phyloP scores from a whole-genome alignment of 2,329 filamentous ascomycete genomes.

The Diaporthe batatas region DNA sequence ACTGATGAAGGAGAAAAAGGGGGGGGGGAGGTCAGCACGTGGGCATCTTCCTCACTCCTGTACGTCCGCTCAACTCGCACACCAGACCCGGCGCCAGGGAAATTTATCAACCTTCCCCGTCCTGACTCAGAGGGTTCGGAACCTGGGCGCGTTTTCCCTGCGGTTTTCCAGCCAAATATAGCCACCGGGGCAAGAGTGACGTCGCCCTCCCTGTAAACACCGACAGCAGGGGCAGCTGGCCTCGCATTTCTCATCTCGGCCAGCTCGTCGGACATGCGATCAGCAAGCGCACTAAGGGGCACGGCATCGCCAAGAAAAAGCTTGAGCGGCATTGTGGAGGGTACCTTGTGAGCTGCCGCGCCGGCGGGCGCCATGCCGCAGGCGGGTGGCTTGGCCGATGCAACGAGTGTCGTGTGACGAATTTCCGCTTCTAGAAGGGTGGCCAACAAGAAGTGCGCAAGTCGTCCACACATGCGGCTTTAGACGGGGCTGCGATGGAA shows the following conservation, averaged over 20 bases:
- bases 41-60: neutral
- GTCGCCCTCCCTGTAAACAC: conserved; percentile 8
- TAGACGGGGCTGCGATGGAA: neutral
- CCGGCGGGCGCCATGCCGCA: conserved; percentile 20
- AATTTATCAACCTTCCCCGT: neutral
- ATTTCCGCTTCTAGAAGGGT: neutral
- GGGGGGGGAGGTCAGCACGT: conserved; percentile 3
- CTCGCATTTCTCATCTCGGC: conserved; percentile 15
- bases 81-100: neutral
- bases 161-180: conserved; percentile 14
- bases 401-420: conserved; percentile 20
- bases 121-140: neutral
- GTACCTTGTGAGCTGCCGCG: conserved; percentile 1
- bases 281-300: neutral
- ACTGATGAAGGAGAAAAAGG: neutral
- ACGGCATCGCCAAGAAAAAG: conserved; percentile 25
- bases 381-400: conserved; percentile 14
- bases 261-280: neutral
- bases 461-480: neutral
- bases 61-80: neutral
- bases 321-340: conserved; percentile 11
- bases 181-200: neutral
- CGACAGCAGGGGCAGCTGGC: conserved; percentile 3
- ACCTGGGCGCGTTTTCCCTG: neutral
- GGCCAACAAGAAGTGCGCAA: neutral